Base-by-base conservation (phyloP, 257 asterid genomes). In the Capsicum rhomboideum region DNA sequence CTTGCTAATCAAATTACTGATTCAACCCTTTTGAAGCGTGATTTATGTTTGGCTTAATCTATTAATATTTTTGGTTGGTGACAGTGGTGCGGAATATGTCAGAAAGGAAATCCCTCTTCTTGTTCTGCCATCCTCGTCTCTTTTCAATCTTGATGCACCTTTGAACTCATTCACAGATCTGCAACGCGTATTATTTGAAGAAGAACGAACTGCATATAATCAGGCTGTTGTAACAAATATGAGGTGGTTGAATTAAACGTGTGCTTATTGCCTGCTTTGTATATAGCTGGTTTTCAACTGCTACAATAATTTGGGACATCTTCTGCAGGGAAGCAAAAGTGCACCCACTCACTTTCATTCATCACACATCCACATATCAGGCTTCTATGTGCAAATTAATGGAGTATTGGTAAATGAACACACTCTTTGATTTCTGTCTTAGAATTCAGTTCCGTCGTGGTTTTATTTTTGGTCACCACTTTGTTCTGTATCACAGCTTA, bases 301-400 rank as follows among this genome's bases (percentile, higher is more conserved):
- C 77, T 84, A 20, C 28, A 81, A 75, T 85, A 61, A 52, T 54
- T 78, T 28, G 40, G 53, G 83, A 72, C 79, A 49, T 71, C 77
- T 83, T 84, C 29, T 84, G 37, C 78, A 97, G 99, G 91, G 90
- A 91, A 42, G 94, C 93, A 66, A 93, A 91, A 88, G 91, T 91
- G 82, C 99, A 97, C 79, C 99, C 99, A 10, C 96, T 97, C 68
- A 90, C 96, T 82, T 94, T 86, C 87, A 87, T 97, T 83, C 99
- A 97, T 88, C 99, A 97, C 85, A 87, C 98, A 34, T 95, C 99
- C 59, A 97, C 99, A 4, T 97, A 93, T 92, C 98, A 94, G 91
- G 97, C 99, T 85, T 95, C 99, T 91, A 88, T 97, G 91, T 97
- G 99, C 94, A 97, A 97, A 89, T 90, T 97, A 92, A 94, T 97